Conservation (phyloP, 2,329 filamentous ascomycete genomes). For the Aspergillus brunneoviolaceus region DNA sequence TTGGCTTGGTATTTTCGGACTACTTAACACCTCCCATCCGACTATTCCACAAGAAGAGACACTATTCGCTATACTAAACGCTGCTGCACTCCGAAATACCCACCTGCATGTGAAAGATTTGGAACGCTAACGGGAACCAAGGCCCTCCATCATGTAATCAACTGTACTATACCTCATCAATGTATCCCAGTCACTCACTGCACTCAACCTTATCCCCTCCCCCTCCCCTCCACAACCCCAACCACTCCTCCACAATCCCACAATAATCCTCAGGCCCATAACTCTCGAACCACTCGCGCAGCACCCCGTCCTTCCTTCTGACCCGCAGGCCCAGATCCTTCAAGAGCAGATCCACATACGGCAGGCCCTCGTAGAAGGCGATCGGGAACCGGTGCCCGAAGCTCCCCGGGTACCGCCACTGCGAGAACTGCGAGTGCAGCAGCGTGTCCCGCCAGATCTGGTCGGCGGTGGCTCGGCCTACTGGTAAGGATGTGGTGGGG, state of each 20-base stretch:
- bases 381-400: slow-evolving; percentile 38
- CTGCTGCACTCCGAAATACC: no score
- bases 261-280: slow-evolving; percentile 29
- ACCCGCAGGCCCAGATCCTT: slow-evolving; percentile 60
- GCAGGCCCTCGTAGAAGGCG: slow-evolving; percentile 68
- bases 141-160: no score
- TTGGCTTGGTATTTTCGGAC: no score
- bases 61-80: no score
- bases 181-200: no score
- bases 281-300: slow-evolving; percentile 26
- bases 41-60: no score
- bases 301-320: slow-evolving; percentile 24
- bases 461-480: not conserved
- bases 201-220: no score
- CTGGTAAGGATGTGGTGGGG: not conserved
- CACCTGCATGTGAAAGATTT: no score
- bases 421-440: not conserved
- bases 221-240: not conserved
- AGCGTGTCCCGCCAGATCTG: slow-evolving; percentile 1
- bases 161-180: no score
- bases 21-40: no score
- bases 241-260: slow-evolving; percentile 30
- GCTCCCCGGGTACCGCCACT: not conserved
- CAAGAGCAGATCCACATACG: slow-evolving; percentile 65
- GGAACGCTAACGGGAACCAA: no score